phyloP scores from a whole-genome alignment of 345 rosid genomes.

The Dipteronia dyeriana region DNA sequence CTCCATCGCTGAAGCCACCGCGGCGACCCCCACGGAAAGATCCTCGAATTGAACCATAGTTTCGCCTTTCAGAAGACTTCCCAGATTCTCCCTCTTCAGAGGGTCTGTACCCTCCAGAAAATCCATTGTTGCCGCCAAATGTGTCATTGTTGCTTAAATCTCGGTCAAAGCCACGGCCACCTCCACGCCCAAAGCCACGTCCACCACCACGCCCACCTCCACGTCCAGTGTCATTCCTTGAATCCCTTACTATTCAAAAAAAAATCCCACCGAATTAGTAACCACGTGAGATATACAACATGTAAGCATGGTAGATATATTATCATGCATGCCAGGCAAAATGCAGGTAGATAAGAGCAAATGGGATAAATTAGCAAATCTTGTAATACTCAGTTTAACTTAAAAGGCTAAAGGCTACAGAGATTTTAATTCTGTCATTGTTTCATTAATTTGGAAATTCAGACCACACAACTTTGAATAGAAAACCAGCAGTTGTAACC shows the following conservation, averaged over 20 bases:
- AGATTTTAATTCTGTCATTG: not conserved
- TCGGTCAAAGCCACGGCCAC: constrained; percentile 59
- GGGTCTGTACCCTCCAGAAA: constrained; percentile 54
- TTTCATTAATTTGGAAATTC: not conserved
- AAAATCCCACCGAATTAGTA: constrained; percentile 10
- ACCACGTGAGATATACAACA: not conserved
- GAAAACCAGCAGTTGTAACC: not conserved
- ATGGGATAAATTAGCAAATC: not conserved
- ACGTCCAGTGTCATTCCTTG: constrained; percentile 68
- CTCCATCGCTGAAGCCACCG: constrained; percentile 67
- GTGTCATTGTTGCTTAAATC: constrained; percentile 51
- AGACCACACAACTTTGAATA: not conserved
- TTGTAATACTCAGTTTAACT: not conserved
- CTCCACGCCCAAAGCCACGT: constrained; percentile 64
- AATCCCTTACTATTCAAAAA: constrained; percentile 62
- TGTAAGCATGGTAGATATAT: not conserved
- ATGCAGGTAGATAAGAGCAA: not conserved
- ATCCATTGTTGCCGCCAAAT: constrained; percentile 52
- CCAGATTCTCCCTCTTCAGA: constrained; percentile 72
- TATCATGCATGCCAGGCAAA: not conserved
- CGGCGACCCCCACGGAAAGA: constrained; percentile 76
- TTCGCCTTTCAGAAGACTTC: constrained; percentile 54
- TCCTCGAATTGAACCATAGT: constrained; percentile 58
- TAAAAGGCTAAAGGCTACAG: not conserved
- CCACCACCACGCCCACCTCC: constrained; percentile 60